A percentile compares a stretch with the other conserved stretches of the same genome.
phyloP scores from a whole-genome alignment of 345 rosid genomes.

The Salix purpurea region DNA sequence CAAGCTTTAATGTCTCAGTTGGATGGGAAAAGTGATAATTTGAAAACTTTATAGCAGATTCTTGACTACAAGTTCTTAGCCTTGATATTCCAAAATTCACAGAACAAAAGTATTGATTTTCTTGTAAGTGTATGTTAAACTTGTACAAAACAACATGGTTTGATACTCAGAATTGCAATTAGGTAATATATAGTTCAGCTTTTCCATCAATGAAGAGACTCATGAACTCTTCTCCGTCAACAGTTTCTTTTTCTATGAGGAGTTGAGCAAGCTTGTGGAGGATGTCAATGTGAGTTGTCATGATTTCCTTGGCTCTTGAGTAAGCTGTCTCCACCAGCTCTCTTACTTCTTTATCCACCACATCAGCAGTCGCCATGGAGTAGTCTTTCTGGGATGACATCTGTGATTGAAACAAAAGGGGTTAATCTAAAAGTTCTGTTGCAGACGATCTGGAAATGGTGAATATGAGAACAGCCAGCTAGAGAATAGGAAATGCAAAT shows the following conservation, averaged over 20 bases:
- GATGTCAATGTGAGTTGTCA: slow-evolving; percentile 64
- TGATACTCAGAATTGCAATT: slow-evolving; percentile 14
- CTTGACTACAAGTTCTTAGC: not conserved
- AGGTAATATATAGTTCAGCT: slow-evolving; percentile 77
- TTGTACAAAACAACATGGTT: slow-evolving; percentile 20
- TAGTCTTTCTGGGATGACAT: slow-evolving; percentile 95
- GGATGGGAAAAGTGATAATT: not conserved
- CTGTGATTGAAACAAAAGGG: slow-evolving; percentile 28
- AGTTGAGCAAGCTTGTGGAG: slow-evolving; percentile 89
- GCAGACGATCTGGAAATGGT: not conserved
- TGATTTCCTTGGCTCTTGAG: slow-evolving; percentile 59
- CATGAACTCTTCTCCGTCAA: slow-evolving; percentile 98
- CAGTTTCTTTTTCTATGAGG: slow-evolving; percentile 86
- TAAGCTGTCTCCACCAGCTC: slow-evolving; percentile 80
- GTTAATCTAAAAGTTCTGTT: not conserved
- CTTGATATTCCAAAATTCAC: not conserved
- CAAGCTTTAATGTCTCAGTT: not conserved
- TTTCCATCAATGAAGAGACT: slow-evolving; percentile 96
- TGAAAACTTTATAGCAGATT: not conserved
- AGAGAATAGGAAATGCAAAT: not conserved
- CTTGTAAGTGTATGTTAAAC: not conserved
- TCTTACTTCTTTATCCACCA: slow-evolving; percentile 91
- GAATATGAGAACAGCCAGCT: not conserved
- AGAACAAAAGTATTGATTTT: not conserved
- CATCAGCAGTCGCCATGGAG: slow-evolving; percentile 95